These are phyloP conservation scores for Arthrobotrys conoides DNA, from an alignment of 2,329 filamentous ascomycete species.

Conservation along the genomic window DNA sequence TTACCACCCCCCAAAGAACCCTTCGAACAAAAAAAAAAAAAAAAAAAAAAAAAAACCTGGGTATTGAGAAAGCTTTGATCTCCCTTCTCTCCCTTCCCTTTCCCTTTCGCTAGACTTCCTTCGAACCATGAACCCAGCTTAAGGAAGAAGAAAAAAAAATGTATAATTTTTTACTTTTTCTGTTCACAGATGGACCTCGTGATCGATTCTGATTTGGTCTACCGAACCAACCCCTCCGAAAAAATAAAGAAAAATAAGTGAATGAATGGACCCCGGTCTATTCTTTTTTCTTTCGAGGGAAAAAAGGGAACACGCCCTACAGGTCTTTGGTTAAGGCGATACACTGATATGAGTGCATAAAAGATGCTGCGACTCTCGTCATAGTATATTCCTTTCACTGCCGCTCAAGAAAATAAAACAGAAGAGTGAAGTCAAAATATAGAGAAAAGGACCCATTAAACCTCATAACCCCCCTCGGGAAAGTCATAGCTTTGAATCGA, in stretches of 20 bases:
- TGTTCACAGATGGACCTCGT: slow-evolving; percentile 60
- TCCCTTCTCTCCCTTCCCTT: too few species aligned
- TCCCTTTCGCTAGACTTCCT: slow-evolving; percentile 36
- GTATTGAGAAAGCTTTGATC: slow-evolving; percentile 42
- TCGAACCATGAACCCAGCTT: slow-evolving; percentile 42
- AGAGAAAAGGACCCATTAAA: too few species aligned
- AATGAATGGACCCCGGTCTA: slow-evolving; percentile 41
- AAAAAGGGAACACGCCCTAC: slow-evolving; percentile 36
- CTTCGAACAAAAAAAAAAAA: slow-evolving; percentile 14
- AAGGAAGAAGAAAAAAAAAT: slow-evolving; percentile 27
- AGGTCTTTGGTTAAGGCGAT: not conserved
- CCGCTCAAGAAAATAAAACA: slow-evolving; percentile 8
- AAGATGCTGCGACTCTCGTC: slow-evolving; percentile 35
- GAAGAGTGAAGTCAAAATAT: too few species aligned
- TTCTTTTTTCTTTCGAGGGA: slow-evolving; percentile 3
- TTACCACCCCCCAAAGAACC: not conserved
- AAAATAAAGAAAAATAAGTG: slow-evolving; percentile 17
- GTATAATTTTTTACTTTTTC: slow-evolving; percentile 52
- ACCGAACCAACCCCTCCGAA: slow-evolving; percentile 42
- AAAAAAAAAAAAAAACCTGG: slow-evolving; percentile 20
- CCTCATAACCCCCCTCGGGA: not conserved
- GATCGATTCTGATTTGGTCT: slow-evolving; percentile 60
- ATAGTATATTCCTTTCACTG: slow-evolving; percentile 24
- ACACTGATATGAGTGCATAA: slow-evolving; percentile 52
- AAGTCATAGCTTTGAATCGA: slow-evolving; percentile 25